A percentile compares a stretch with the other conserved stretches of the same genome.
Conservation (phyloP, 2,329 filamentous ascomycete genomes). For the Nemania sp. region DNA sequence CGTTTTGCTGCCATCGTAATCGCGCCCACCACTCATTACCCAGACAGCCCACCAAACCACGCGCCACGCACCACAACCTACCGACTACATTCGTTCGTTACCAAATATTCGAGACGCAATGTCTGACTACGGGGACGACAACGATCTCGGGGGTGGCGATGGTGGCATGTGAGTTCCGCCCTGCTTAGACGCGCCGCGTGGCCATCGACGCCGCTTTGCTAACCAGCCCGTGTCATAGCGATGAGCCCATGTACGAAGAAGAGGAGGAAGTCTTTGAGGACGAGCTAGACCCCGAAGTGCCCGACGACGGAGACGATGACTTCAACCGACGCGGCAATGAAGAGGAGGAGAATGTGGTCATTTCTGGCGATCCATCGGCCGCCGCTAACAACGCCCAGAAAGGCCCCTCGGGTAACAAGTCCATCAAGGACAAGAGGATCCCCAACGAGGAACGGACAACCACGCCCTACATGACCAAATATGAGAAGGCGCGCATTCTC, state of each 20-base stretch:
- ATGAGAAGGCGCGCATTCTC: conserved; percentile 92
- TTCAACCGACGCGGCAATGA: conserved; percentile 66
- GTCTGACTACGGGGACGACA: conserved; percentile 51
- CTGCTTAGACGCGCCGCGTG: conserved; percentile 36
- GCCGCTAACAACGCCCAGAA: conserved; percentile 64
- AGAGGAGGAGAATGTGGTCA: conserved; percentile 69
- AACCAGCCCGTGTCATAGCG: conserved; percentile 60
- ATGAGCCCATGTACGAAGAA: conserved; percentile 79
- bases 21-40: conserved; percentile 24
- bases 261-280: conserved; percentile 69
- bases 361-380: conserved; percentile 72
- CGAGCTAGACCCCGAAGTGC: conserved; percentile 66
- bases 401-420: conserved; percentile 61
- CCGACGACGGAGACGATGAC: conserved; percentile 64
- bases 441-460: conserved; percentile 88
- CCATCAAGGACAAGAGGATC: conserved; percentile 85
- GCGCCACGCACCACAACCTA: neutral
- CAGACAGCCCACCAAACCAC: neutral
- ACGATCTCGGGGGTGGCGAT: conserved; percentile 45
- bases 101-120: conserved; percentile 43
- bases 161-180: conserved; percentile 38
- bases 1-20: conserved; percentile 37
- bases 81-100: conserved; percentile 12
- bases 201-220: conserved; percentile 48
- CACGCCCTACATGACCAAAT: conserved; percentile 99